Base-by-base conservation (phyloP, 208 protist species). In the Trypanosoma lewisi region DNA sequence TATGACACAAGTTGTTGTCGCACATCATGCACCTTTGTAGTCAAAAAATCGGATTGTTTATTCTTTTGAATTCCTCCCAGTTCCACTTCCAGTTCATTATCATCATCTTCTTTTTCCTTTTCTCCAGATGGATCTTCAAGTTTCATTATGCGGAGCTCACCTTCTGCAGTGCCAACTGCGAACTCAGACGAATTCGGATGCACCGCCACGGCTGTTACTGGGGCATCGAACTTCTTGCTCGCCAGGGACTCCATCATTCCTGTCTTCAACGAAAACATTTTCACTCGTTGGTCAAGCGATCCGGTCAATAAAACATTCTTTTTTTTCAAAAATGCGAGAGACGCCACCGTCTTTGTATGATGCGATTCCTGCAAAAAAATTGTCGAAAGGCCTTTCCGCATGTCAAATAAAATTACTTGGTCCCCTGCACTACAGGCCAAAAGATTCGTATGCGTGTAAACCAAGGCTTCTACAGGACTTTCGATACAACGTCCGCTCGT, bases 301-400 rank as follows among this genome's bases (percentile, higher is more conserved):
- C 76, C 85, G 8, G 83, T 85, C 12, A 95, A 56, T 2, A 95
- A 63, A 5, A 77, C 80, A 48, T 85, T 81, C 56, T 87, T 58
- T 48, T 81, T 75, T 11, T 64, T 59, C 11, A 82, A 88, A 75
- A 85, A 93, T 14, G 81, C 70, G 27, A 95, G 30, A 19, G 79
- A 17, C 14, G 74, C 71, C n/a, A 95, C 82, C 25, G 89, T 70
- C 62, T 95, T 95, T 4, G 83, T 91, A 73, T 95, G 85, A 45
- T 83, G 77, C 4, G 84, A 92, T 58, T 69, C 72, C 30, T 86
- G 65, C 33, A 74, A 76, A 6, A 91, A 54, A 4, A 76, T 58
- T 6, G 41, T 66, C 2, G 63, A 54, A 17, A 89, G 68, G n/a
- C 82, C 82, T 48, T 83, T 90, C 16, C 86, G 70, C 30, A 77